A percentile compares a stretch with the other conserved stretches of the same genome.
These are phyloP conservation scores for Clavispora phyllophila DNA, from an alignment of 805 yeast species.

Conservation along the genomic window DNA sequence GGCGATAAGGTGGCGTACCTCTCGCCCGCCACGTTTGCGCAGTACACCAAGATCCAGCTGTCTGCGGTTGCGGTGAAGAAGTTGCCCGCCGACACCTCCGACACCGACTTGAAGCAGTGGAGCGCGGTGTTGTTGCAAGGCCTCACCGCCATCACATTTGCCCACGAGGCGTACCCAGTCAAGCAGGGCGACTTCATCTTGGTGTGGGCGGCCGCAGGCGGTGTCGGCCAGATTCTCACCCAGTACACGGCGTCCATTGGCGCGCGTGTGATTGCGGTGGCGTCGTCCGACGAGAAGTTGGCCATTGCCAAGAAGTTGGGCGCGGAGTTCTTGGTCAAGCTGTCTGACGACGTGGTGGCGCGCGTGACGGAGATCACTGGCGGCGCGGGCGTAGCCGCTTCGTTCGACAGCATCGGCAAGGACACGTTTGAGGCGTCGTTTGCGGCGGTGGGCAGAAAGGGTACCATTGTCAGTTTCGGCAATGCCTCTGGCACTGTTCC, in stretches of 20 bases:
- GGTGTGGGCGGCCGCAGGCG: constrained; percentile 95
- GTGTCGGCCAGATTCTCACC: constrained; percentile 70
- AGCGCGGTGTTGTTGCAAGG: constrained; percentile 69
- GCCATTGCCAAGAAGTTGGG: constrained; percentile 63
- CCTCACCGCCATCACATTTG: constrained; percentile 71
- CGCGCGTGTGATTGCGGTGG: constrained; percentile 80
- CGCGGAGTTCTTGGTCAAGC: constrained; percentile 67
- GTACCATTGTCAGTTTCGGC: constrained; percentile 74
- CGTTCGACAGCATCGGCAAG: constrained; percentile 75
- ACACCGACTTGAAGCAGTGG: constrained; percentile 46
- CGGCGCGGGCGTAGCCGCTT: constrained; percentile 64
- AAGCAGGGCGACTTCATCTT: constrained; percentile 66
- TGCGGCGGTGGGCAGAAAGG: constrained; percentile 59
- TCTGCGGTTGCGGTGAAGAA: constrained; percentile 14
- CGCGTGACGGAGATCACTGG: constrained; percentile 55
- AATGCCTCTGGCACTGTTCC: constrained; percentile 83
- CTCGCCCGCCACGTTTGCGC: constrained; percentile 57
- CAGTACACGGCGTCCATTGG: constrained; percentile 63
- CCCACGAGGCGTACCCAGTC: constrained; percentile 60
- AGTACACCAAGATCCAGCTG: constrained; percentile 52
- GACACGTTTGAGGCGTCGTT: constrained; percentile 66
- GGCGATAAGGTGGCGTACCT: constrained; percentile 71
- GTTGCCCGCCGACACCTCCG: constrained; percentile 44
- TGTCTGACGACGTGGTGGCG: constrained; percentile 50
- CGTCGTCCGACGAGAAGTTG: constrained; percentile 72